Conservation (phyloP, 106 monocot species). For the Acanthochlamys bracteata region DNA sequence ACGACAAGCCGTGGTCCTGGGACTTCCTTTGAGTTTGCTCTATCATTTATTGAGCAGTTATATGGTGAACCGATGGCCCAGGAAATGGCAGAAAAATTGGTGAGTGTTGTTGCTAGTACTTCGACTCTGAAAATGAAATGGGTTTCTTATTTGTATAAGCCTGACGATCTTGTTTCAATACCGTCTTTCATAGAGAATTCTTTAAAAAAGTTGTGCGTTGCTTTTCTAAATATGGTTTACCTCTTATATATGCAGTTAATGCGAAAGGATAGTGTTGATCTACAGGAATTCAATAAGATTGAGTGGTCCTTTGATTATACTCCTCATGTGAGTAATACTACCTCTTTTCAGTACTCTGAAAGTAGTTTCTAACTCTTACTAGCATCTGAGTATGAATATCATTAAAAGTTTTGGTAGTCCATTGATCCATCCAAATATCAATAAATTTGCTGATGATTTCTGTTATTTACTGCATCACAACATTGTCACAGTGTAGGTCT, state of each 20-base stretch:
- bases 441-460: too few species aligned
- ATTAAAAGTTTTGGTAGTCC: background rate
- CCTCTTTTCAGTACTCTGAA: background rate
- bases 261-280: conserved; percentile 17
- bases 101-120: conserved; percentile 8
- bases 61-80: conserved; percentile 59
- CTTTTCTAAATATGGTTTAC: background rate
- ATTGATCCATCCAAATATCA: too few species aligned
- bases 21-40: conserved; percentile 77
- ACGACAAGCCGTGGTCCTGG: conserved; percentile 96
- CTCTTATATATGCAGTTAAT: conserved; percentile 29
- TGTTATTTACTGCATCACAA: too few species aligned
- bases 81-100: conserved; percentile 56
- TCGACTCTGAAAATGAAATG: too few species aligned
- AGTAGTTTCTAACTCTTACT: too few species aligned
- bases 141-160: background rate
- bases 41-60: conserved; percentile 81
- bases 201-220: background rate
- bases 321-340: conserved; percentile 46
- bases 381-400: background rate
- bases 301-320: conserved; percentile 61
- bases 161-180: background rate
- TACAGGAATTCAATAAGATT: conserved; percentile 59
- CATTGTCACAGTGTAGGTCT: too few species aligned
- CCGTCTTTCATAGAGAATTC: background rate